Percentiles rank a stretch among this genome's conserved stretches.
These are phyloP conservation scores for Fraxinus floribunda DNA, from an alignment of 305 asterid genomes.

Conservation along the genomic window DNA sequence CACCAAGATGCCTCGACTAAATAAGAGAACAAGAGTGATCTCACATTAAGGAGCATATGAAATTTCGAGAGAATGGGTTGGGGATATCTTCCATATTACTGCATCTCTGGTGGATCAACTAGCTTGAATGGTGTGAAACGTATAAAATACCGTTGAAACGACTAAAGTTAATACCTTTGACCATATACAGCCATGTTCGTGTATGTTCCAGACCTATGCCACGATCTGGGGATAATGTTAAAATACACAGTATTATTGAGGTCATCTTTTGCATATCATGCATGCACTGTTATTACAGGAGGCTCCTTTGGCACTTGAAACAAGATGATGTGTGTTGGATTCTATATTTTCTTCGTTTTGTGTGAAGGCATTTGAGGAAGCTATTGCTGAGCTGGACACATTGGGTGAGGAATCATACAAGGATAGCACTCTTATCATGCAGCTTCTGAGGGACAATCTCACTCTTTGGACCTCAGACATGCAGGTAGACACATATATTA, in stretches of 20 bases:
- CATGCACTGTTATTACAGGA: not conserved
- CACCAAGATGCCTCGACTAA: constrained; percentile 7
- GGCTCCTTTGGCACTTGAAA: not conserved
- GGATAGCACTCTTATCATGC: constrained; percentile 73
- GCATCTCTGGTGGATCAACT: not conserved
- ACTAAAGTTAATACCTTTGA: constrained; percentile 6
- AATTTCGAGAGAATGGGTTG: not conserved
- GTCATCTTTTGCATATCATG: not conserved
- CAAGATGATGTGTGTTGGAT: not conserved
- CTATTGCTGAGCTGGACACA: constrained; percentile 64
- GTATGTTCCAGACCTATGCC: not conserved
- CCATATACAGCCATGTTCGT: not conserved
- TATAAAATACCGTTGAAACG: constrained; percentile 5
- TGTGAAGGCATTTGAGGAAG: constrained; percentile 62
- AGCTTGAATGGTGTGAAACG: not conserved
- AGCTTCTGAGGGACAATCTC: constrained; percentile 66
- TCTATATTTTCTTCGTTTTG: constrained; percentile 1
- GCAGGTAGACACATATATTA: constrained; percentile 41
- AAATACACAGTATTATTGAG: not conserved
- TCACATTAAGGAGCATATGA: not conserved
- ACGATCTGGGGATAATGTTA: not conserved
- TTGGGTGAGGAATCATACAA: constrained; percentile 66
- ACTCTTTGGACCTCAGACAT: constrained; percentile 68
- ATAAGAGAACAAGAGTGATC: not conserved
- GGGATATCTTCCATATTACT: not conserved